Percentiles rank a stretch among this genome's conserved stretches.
phyloP scores from a whole-genome alignment of 73 alveolate genomes.

The Symbiodinium pilosum region DNA sequence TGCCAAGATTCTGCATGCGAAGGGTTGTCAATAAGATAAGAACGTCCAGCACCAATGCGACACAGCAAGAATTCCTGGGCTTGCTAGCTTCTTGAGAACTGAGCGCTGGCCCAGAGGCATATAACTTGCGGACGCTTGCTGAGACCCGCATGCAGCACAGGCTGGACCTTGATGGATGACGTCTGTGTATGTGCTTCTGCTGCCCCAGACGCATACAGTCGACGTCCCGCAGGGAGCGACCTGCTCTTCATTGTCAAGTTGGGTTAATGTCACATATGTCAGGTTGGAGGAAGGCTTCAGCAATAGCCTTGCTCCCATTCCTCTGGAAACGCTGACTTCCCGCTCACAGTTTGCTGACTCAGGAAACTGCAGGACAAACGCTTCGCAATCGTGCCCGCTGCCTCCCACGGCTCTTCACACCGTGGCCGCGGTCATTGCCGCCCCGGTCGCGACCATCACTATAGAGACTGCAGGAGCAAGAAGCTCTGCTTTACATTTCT shows the following conservation, averaged over 20 bases:
- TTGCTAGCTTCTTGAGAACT: too few relatives aligned
- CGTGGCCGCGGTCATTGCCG: conserved; percentile 86
- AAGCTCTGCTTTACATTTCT: too few relatives aligned
- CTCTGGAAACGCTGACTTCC: too few relatives aligned
- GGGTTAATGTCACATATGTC: too few relatives aligned
- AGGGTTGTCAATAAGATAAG: conserved; percentile 57
- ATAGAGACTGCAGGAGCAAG: conserved; percentile 36
- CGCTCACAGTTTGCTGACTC: too few relatives aligned
- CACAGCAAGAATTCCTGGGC: conserved; percentile 62
- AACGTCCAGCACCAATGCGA: conserved; percentile 94
- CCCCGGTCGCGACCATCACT: conserved; percentile 90
- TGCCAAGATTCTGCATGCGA: conserved; percentile 37
- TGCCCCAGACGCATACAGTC: conserved; percentile 29
- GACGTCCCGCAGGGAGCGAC: conserved; percentile 87
- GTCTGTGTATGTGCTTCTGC: too few relatives aligned
- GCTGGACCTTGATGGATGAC: too few relatives aligned
- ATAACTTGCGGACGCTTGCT: background rate
- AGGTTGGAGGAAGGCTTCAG: too few relatives aligned
- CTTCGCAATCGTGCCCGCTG: background rate
- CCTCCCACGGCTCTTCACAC: conserved; percentile 86
- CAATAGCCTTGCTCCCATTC: too few relatives aligned
- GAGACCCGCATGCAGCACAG: too few relatives aligned
- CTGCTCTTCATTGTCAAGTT: background rate
- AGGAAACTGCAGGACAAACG: background rate
- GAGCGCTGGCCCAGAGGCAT: too few relatives aligned